Evolutionary conservation across 495 filamentous ascomycete genomes (phyloP), one percentile per base, ranked within the genome.

Genomic region (Xylaria bambusicola): DNA sequence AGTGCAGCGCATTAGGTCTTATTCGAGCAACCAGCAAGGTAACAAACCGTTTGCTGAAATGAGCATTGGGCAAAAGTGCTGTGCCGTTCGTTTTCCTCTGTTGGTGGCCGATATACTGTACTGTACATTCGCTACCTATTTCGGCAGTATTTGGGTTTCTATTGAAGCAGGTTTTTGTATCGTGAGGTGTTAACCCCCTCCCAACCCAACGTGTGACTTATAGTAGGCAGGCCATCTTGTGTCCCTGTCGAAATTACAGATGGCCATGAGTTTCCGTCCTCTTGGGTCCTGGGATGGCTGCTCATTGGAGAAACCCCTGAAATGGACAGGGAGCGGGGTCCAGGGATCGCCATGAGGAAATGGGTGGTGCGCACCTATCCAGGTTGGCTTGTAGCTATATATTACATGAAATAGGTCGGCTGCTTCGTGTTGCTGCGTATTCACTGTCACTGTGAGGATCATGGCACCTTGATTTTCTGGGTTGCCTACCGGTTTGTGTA

Each of bases 301-400:
- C 33, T 55, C 40, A 56, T 48, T 59, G 56, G 56, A 52, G 56
- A 58, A 35, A 45, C 36, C 47, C 56, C 47, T 52, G 56, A 52
- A 27, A 52, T 15, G 20, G 56, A 41, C 56, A 46, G 45, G 52
- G 38, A 55, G 20, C 17, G 21, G 17, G 40, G 9, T 26, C 17
- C 23, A n/a, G 52, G 41, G 52, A 45, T 55, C 52, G 24, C 40
- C 52, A 24, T 45, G 5, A 8, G 6, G 26, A 24, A 45, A 21
- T 15, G 15, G 49, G 35, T 38, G 49, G 31, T 51, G 17, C 24
- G 18, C n/a, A n/a, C n/a, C n/a, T 24, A 18, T 8, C 36, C 36
- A 54, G 51, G 51, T 54, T 31, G 23, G 35, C 35, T 6, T 20
- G n/a, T n/a, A n/a, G n/a, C n/a, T n/a, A n/a, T n/a, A n/a, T n/a